Base-by-base conservation (phyloP, 768 basidiomycete species). In the Neoboletus magnificus region DNA sequence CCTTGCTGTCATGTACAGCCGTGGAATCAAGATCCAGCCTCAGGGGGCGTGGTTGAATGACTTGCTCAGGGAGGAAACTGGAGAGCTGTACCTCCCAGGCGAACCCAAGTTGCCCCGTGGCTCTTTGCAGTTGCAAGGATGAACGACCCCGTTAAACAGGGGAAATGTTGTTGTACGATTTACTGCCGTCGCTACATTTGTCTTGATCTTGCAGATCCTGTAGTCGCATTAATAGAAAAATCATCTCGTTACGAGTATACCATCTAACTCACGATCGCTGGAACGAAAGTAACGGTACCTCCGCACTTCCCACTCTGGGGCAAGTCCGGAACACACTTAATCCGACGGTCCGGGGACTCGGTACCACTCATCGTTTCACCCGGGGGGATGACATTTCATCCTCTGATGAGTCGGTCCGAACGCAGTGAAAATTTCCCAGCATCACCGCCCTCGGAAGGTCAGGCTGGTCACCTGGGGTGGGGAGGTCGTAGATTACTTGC, bases 1-100 rank as follows among this genome's bases (percentile, higher is more conserved):
- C 68, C 74, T 93, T 52, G 91, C 91, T 10, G 87, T 90, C 51
- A 89, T 90, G 85, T 89, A 87, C 73, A 73, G 63, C 55, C 86
- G 88, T 57, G 88, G 89, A 11, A 77, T 83, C 71, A 89, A 88
- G 77, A 76, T 93, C 61, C 77, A 85, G 75, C 90, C 91, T 23
- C 82, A 86, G 13, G 91, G 91, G 37, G 85, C 86, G 46, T 93
- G 91, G 91, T 71, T 93, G 72, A 92, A 92, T 62, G 91, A 93
- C 67, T 69, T 92, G 73, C 71, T 89, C 61, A 80, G 91, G 30
- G 78, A 82, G 63, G 90, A 91, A 72, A 89, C 86, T 32, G 82
- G 83, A 29, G 86, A 91, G 68, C 77, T 74, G 13, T 92, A 92
- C 69, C 69, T 71, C 46, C 72, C 76, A 22, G 84, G 77, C 13